These are phyloP conservation scores for Coprinopsis marcescibilis DNA, from an alignment of 768 basidiomycete species.

Conservation along the genomic window DNA sequence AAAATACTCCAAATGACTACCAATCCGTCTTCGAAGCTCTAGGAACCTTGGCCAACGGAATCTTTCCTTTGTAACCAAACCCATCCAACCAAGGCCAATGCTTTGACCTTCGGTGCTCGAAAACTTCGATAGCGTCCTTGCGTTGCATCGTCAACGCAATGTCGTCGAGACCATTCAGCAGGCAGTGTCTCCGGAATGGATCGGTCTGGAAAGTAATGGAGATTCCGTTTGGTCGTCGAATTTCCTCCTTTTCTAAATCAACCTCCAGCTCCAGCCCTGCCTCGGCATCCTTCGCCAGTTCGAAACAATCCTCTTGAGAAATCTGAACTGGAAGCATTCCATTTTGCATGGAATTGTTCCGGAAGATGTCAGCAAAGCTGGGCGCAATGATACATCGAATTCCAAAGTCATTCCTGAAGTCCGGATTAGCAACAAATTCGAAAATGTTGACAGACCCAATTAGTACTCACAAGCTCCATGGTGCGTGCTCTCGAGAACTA, in stretches of 20 bases:
- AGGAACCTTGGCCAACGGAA: slow-evolving; percentile 44
- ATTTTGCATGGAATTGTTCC: slow-evolving; percentile 87
- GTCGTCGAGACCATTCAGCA: slow-evolving; percentile 95
- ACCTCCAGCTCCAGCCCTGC: slow-evolving; percentile 74
- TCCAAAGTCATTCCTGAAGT: slow-evolving; percentile 66
- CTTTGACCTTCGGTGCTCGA: slow-evolving; percentile 73
- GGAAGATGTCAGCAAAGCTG: slow-evolving; percentile 89
- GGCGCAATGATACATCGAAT: slow-evolving; percentile 85
- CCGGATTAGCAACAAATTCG: neutral
- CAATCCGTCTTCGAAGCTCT: slow-evolving; percentile 61
- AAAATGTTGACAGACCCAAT: neutral
- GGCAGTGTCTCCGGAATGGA: slow-evolving; percentile 86
- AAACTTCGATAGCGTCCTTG: slow-evolving; percentile 61
- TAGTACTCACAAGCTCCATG: slow-evolving; percentile 69
- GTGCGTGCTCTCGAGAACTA: slow-evolving; percentile 87
- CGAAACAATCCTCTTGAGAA: slow-evolving; percentile 62
- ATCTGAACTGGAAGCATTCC: slow-evolving; percentile 81
- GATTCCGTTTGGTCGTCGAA: slow-evolving; percentile 70
- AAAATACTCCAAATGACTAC: slow-evolving; percentile 33
- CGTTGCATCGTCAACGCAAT: slow-evolving; percentile 91
- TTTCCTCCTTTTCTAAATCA: slow-evolving; percentile 77
- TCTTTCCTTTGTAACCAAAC: slow-evolving; percentile 85
- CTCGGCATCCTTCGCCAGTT: slow-evolving; percentile 72
- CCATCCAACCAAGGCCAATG: slow-evolving; percentile 97
- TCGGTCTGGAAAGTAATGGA: slow-evolving; percentile 78